These are phyloP conservation scores for Trichoderma reesei DNA, from an alignment of 495 filamentous ascomycete species.

Conservation along the genomic window DNA sequence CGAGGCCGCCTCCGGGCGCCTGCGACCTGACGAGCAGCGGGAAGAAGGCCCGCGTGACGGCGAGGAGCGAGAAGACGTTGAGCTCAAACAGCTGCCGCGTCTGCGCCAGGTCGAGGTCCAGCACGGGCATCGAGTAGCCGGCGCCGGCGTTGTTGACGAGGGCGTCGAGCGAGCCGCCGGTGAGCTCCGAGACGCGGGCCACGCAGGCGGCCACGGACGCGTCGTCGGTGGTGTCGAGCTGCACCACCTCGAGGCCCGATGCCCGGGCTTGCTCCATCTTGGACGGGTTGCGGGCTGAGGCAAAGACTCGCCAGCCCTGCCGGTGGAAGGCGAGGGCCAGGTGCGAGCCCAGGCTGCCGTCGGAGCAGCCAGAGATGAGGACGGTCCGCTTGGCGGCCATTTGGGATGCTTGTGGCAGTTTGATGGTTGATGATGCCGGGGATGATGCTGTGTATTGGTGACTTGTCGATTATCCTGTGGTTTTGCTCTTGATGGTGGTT, in stretches of 20 bases:
- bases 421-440: too few species aligned
- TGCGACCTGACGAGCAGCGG: constrained; percentile 24
- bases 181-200: constrained; percentile 10
- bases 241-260: constrained; percentile 12
- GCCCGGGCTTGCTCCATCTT: constrained; percentile 25
- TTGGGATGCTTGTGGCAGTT: not conserved
- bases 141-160: constrained; percentile 20
- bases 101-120: constrained; percentile 27
- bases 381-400: constrained; percentile 17
- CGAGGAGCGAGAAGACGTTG: constrained; percentile 29
- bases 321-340: constrained; percentile 43
- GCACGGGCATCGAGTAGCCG: constrained; percentile 21
- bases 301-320: constrained; percentile 45
- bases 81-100: constrained; percentile 28
- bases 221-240: constrained; percentile 15
- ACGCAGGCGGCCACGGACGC: constrained; percentile 14
- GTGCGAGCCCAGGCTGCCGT: constrained; percentile 44
- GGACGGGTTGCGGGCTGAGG: constrained; percentile 38
- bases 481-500: too few species aligned
- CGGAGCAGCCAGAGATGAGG: constrained; percentile 41
- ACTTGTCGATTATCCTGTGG: too few species aligned
- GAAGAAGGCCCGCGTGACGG: constrained; percentile 28
- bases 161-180: constrained; percentile 19
- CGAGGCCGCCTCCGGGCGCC: constrained; percentile 17
- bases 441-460: too few species aligned